phyloP scores from a whole-genome alignment of 2,329 filamentous ascomycete species.

The Alternaria hordeiaustralica region DNA sequence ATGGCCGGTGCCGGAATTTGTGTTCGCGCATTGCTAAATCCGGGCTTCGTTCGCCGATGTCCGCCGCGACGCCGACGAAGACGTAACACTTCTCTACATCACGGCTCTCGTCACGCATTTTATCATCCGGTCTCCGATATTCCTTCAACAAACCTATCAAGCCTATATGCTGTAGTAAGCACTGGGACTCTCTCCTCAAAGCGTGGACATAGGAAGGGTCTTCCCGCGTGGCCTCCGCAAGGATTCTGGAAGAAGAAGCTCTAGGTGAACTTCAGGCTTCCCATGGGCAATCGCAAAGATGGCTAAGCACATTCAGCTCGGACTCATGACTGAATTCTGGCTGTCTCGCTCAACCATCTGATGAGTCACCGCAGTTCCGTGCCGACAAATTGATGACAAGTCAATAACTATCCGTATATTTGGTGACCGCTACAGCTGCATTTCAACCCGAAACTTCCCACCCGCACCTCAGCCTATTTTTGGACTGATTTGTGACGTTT shows the following conservation, averaged over 20 bases:
- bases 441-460: neutral
- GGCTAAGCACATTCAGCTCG: neutral
- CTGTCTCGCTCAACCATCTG: neutral
- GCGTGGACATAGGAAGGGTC: neutral
- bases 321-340: neutral
- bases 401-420: neutral
- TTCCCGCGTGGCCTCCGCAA: neutral
- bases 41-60: conserved; percentile 1
- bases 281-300: neutral
- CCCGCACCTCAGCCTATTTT: neutral
- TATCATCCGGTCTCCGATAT: neutral
- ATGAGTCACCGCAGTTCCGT: neutral
- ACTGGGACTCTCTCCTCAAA: neutral
- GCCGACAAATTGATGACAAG: neutral
- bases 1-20: conserved; percentile 2
- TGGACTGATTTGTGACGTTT: neutral
- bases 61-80: neutral
- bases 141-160: neutral
- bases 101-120: neutral
- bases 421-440: neutral
- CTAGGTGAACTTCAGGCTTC: neutral
- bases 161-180: neutral
- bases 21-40: neutral
- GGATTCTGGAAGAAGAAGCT: neutral
- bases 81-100: neutral